Base-by-base conservation (phyloP, 176 grass and related monocot species). In the Triticum turgidum region DNA sequence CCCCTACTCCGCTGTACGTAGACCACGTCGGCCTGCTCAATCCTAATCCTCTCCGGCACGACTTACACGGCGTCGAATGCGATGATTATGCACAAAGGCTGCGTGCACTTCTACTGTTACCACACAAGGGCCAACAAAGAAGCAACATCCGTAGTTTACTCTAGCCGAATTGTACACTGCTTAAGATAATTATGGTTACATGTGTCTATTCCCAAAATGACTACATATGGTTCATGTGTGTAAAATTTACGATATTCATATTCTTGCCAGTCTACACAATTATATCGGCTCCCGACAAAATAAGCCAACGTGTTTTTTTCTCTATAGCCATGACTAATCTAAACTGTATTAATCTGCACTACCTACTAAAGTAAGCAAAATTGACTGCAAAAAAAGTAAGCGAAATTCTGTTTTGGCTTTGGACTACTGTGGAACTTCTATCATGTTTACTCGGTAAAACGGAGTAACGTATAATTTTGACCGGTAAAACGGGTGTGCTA, bases 21-120 rank as follows among this genome's bases (percentile, higher is more conserved):
- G 30, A 33, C 71, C 51, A 72, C 38, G 29, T 45, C 35, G 68
- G 34, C 38, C 38, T n/a, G 41, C 21, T 71, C 34, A n/a, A 71
- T n/a, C 39, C 38, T 73, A 73, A 73, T 41, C 47, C 39, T 65
- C 77, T 63, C 58, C 58, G 25, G 12, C 73, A 11, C 87, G 71
- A 83, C 17, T 84, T 84, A 65, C 51, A 62, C 5, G 2, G 30
- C 52, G 29, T 79, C 65, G 10, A 45, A 38, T 29, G 68, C 9
- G 20, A 72, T 75, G 21, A 62, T 69, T 78, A 5, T 63, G 4
- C 10, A 25, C 39, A 74, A 24, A 74, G 22, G 39, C 9, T 17
- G 66, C 15, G 21, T 17, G 41, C 39, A 45, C 41, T 74, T 74
- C 5, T 11, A 67, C 79, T 25, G 25, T 45, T 81, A 67, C 21